Evolutionary conservation across 352 stramenopile genomes (phyloP), one percentile per base, ranked within the genome.

Genomic region (Globisporangium ultimum): DNA sequence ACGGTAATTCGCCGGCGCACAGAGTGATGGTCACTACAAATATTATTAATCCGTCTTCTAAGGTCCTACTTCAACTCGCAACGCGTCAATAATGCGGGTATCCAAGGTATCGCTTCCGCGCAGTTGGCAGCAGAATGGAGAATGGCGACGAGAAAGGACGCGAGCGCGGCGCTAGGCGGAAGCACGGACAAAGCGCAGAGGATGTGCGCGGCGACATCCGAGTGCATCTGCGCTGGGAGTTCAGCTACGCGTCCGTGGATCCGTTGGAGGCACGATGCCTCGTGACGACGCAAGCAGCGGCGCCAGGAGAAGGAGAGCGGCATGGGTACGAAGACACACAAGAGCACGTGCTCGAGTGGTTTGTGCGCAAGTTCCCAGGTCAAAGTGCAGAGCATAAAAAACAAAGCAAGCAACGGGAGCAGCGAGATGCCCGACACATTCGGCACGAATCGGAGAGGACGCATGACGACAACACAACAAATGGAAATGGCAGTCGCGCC

Each of bases 211-310:
- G 64, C 8, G 63, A 60, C 15, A 63, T 88, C 51, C 49, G 55
- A 28, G 36, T 50, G 48, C 48, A 66, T 61, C 59, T 91, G 28
- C 64, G 60, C 57, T 87, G 74, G 66, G 50, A 68, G 36, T 84
- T 81, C 46, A 72, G 74, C n/a, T 91, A 77, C 64, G 60, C 68
- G 41, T 82, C 72, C 11, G 66, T 53, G 0, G 73, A 87, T 45
- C 56, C 75, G 10, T 21, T 36, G 0, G 65, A 78, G 34, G 68
- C 71, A 48, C 81, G 81, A 8, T 87, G 77, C 24, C 65, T 91
- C 7, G 73, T 89, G 28, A 50, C 67, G 41, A 60, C 76, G 20
- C 72, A 73, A 38, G 18, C 34, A 20, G 21, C n/a, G 48, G 36
- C 7, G 20, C 13, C 24, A 36, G 28, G 7, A 36, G 28, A 36